phyloP scores from a whole-genome alignment of 768 basidiomycete genomes.

The Lactifluus echinatus region DNA sequence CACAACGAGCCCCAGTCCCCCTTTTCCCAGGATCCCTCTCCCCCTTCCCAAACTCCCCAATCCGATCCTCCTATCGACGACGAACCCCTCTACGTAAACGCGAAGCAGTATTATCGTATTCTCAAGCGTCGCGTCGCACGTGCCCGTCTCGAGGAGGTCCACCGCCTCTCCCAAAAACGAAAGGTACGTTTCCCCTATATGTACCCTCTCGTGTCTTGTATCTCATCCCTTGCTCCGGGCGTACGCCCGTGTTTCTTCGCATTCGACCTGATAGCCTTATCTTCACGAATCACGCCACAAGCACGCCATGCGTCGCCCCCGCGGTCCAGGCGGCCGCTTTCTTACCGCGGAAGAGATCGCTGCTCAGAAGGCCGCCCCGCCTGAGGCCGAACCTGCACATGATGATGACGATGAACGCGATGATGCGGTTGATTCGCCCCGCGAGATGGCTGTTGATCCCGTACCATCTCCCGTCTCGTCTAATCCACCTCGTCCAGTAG shows the following conservation, averaged over 20 bases:
- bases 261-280: slow-evolving; percentile 60
- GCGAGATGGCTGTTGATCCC: slow-evolving; percentile 9
- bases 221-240: not conserved
- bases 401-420: slow-evolving; percentile 42
- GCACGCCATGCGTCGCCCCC: slow-evolving; percentile 94
- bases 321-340: slow-evolving; percentile 96
- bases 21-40: slow-evolving; percentile 4
- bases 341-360: slow-evolving; percentile 94
- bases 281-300: slow-evolving; percentile 97
- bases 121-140: slow-evolving; percentile 89
- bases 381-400: slow-evolving; percentile 27
- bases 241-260: not conserved
- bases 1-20: slow-evolving; percentile 2
- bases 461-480: slow-evolving; percentile 8
- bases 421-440: slow-evolving; percentile 27
- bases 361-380: slow-evolving; percentile 51
- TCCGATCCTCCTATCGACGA: slow-evolving; percentile 61
- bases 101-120: slow-evolving; percentile 98
- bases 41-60: slow-evolving; percentile 27
- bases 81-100: slow-evolving; percentile 98
- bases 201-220: not conserved
- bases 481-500: not conserved
- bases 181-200: slow-evolving; percentile 48
- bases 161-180: slow-evolving; percentile 83
- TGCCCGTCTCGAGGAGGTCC: slow-evolving; percentile 88